Percentiles rank a stretch among this genome's conserved stretches.
Conservation (phyloP, 805 yeast genomes). For the Nakazawaea molendinolei region DNA sequence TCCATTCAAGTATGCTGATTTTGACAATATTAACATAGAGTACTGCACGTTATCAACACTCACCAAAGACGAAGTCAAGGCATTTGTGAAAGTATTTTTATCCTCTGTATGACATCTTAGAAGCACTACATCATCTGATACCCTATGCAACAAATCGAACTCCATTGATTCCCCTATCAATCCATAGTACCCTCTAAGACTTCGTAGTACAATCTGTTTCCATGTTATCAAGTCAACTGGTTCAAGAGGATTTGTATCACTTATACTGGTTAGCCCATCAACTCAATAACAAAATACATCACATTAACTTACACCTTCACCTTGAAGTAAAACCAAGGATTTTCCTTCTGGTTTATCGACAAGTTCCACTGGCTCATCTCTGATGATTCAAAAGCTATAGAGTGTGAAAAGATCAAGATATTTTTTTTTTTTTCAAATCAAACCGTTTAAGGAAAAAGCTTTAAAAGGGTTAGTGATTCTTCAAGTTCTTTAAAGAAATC, state of each 20-base stretch:
- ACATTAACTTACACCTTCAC: slow-evolving; percentile 15
- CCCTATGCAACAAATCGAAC: slow-evolving; percentile 15
- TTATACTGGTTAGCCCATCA: slow-evolving; percentile 11
- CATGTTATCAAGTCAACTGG: slow-evolving; percentile 16
- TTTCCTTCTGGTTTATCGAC: neutral
- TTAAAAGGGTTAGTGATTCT: too few species aligned
- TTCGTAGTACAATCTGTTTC: slow-evolving; percentile 16
- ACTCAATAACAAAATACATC: neutral
- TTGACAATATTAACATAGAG: neutral
- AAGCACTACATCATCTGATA: neutral
- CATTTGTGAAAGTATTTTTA: slow-evolving; percentile 6
- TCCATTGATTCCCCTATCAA: slow-evolving; percentile 18
- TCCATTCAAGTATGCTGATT: slow-evolving; percentile 12
- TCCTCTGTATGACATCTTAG: slow-evolving; percentile 9
- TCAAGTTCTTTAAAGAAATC: too few species aligned
- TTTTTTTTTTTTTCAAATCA: too few species aligned
- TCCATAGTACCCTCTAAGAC: slow-evolving; percentile 17
- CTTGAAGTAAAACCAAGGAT: slow-evolving; percentile 16
- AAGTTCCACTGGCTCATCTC: neutral
- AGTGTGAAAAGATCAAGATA: neutral
- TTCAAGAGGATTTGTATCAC: slow-evolving; percentile 12
- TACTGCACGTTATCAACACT: neutral
- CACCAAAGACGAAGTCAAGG: slow-evolving; percentile 1
- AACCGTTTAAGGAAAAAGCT: too few species aligned
- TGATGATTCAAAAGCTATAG: neutral